phyloP scores from a whole-genome alignment of 1,284 basidiomycete species.

The Schizopora paradoxa region DNA sequence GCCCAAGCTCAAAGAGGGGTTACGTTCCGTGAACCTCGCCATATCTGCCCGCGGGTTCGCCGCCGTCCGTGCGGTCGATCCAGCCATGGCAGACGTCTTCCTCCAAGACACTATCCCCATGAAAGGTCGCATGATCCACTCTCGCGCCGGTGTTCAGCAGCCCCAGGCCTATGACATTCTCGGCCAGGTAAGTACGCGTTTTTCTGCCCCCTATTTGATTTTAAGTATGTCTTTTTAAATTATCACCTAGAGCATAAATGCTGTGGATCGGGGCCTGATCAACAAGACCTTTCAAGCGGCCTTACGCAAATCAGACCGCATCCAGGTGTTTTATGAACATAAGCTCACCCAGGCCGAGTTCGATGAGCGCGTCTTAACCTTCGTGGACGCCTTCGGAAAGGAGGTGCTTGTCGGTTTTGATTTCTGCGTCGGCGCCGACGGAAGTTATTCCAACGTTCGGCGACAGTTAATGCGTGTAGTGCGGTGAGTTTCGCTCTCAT shows the following conservation, averaged over 20 bases:
- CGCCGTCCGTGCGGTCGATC: constrained; percentile 78
- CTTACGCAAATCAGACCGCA: constrained; percentile 54
- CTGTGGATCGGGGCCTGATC: constrained; percentile 83
- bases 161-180: constrained; percentile 86
- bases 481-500: constrained; percentile 51
- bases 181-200: constrained; percentile 60
- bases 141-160: constrained; percentile 59
- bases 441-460: constrained; percentile 81
- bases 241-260: constrained; percentile 94
- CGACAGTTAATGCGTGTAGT: constrained; percentile 87
- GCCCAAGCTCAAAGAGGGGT: constrained; percentile 67
- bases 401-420: constrained; percentile 60
- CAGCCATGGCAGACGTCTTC: constrained; percentile 69
- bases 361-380: constrained; percentile 53
- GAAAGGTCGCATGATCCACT: constrained; percentile 95
- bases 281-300: constrained; percentile 82
- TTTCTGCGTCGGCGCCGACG: constrained; percentile 86
- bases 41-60: constrained; percentile 91
- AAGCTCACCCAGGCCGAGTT: constrained; percentile 75
- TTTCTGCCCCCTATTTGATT: constrained; percentile 14
- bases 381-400: constrained; percentile 42
- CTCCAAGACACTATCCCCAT: constrained; percentile 85
- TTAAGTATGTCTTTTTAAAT: too few relatives aligned
- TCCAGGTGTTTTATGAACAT: constrained; percentile 74
- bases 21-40: constrained; percentile 93